Evolutionary conservation across 306 rosid genomes (phyloP).

Genomic region (Sicyos baderoa): DNA sequence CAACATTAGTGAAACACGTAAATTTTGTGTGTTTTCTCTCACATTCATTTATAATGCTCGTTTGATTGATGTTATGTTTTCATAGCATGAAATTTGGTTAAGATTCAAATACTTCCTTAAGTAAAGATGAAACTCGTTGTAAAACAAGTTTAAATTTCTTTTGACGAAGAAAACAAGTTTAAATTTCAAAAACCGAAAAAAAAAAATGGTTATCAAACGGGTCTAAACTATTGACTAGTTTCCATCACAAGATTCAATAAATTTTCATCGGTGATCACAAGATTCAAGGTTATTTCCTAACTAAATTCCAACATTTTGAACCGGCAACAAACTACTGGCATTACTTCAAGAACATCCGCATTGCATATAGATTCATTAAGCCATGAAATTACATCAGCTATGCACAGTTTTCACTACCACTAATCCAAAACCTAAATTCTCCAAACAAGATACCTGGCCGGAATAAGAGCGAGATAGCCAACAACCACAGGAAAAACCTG

Average conservation of each 20-base stretch:
- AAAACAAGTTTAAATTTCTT: too few species aligned
- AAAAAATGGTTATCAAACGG: too few species aligned
- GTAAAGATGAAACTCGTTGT: too few species aligned
- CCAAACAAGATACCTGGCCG: slow-evolving; percentile 47
- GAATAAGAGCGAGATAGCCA: slow-evolving; percentile 74
- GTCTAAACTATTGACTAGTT: not conserved
- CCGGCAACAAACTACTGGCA: too few species aligned
- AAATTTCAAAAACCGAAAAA: too few species aligned
- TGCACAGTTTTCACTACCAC: not conserved
- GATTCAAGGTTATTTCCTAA: not conserved
- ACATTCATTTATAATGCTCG: too few species aligned
- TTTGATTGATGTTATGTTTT: too few species aligned
- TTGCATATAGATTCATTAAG: not conserved
- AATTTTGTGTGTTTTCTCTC: too few species aligned
- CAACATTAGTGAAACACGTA: too few species aligned
- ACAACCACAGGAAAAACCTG: slow-evolving; percentile 53
- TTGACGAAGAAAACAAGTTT: too few species aligned
- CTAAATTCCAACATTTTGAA: not conserved
- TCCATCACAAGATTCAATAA: not conserved
- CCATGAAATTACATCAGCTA: not conserved
- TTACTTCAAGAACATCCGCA: not conserved
- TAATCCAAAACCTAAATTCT: not conserved
- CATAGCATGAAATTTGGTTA: too few species aligned
- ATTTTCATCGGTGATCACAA: not conserved
- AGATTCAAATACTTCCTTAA: too few species aligned